A percentile compares a stretch with the other conserved stretches of the same genome.
These are phyloP conservation scores for Fusarium virguliforme DNA, from an alignment of 2,329 filamentous ascomycete species.

Conservation along the genomic window DNA sequence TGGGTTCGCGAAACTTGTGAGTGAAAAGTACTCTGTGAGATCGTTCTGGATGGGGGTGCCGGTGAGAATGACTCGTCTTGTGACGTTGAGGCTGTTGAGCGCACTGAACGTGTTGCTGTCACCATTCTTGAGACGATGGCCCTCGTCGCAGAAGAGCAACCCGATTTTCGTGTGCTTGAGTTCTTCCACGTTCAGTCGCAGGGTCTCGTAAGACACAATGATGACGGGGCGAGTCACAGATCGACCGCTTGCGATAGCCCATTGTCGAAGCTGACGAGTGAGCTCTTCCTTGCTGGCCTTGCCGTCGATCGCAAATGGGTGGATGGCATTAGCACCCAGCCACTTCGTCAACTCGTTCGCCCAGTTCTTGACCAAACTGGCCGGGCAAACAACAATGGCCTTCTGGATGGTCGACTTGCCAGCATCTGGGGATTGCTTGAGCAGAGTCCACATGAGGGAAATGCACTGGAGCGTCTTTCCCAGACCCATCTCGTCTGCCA, in stretches of 20 bases:
- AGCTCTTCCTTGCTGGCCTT: slow-evolving; percentile 97
- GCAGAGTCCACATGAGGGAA: slow-evolving; percentile 92
- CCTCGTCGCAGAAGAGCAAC: slow-evolving; percentile 94
- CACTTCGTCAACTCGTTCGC: slow-evolving; percentile 97
- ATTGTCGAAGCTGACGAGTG: slow-evolving; percentile 90
- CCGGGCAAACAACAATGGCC: slow-evolving; percentile 96
- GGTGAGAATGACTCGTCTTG: slow-evolving; percentile 92
- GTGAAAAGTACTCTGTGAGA: slow-evolving; percentile 95
- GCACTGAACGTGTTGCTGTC: slow-evolving; percentile 96
- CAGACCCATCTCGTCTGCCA: slow-evolving; percentile 99
- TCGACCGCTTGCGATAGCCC: slow-evolving; percentile 93
- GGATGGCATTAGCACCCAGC: slow-evolving; percentile 92
- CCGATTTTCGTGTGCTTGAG: slow-evolving; percentile 93
- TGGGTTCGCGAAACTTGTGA: slow-evolving; percentile 97
- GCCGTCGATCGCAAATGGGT: slow-evolving; percentile 95
- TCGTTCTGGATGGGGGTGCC: slow-evolving; percentile 99
- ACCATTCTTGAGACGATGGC: slow-evolving; percentile 95
- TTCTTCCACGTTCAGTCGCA: slow-evolving; percentile 91
- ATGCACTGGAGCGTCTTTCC: slow-evolving; percentile 99
- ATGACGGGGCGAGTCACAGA: slow-evolving; percentile 92
- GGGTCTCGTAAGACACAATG: slow-evolving; percentile 97
- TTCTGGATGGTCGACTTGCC: slow-evolving; percentile 96
- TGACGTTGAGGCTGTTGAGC: slow-evolving; percentile 90
- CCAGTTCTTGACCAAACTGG: slow-evolving; percentile 97
- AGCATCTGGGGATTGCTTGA: slow-evolving; percentile 97